A percentile compares a stretch with the other conserved stretches of the same genome.
These are phyloP conservation scores for Geotrichum siamense DNA, from an alignment of 1,139 yeast genomes.

Conservation along the genomic window DNA sequence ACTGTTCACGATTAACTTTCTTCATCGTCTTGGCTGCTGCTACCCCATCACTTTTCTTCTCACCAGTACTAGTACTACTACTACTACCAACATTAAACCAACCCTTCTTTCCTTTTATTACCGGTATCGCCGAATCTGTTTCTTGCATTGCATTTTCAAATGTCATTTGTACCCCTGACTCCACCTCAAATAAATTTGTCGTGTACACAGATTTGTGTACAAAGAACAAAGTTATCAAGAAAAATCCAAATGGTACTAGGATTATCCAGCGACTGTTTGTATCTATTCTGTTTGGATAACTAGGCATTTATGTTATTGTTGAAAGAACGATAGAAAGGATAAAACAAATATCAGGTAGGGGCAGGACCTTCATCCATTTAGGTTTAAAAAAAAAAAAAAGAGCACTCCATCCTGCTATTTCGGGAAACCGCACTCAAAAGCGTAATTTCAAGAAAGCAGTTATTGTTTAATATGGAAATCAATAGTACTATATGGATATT, in stretches of 20 bases:
- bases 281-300: background rate
- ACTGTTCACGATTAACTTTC: background rate
- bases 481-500: no score
- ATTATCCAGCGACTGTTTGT: background rate
- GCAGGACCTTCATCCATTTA: no score
- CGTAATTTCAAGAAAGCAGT: no score
- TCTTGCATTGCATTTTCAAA: background rate
- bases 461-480: no score
- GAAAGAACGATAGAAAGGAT: no score
- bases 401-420: no score
- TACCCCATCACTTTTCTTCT: background rate
- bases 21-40: background rate
- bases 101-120: background rate
- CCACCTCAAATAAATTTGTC: conserved; percentile 7
- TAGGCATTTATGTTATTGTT: background rate
- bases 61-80: no score
- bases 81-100: no score
- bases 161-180: background rate
- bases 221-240: conserved; percentile 4
- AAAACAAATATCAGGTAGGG: no score
- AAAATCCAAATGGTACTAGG: conserved; percentile 4
- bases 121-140: background rate
- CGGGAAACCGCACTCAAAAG: no score
- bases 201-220: conserved; percentile 10
- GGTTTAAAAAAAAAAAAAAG: no score